Conservation (phyloP, 352 stramenopile genomes). For the Globisporangium ultimum region DNA sequence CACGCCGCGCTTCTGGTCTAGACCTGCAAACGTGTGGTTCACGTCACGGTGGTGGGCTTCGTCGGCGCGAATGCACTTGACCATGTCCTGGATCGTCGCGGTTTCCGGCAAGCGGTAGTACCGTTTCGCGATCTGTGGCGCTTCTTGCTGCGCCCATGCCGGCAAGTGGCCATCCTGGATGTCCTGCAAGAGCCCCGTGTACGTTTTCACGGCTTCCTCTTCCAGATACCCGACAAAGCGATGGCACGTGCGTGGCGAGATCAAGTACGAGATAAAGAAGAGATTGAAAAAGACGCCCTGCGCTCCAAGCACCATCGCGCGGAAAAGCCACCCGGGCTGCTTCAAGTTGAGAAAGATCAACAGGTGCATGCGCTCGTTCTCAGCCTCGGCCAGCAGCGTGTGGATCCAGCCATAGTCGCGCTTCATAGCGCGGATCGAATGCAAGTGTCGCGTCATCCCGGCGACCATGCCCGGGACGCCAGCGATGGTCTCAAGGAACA, state of each 20-base stretch:
- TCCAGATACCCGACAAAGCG: constrained; percentile 93
- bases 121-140: constrained; percentile 69
- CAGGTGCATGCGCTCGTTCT: constrained; percentile 94
- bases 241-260: constrained; percentile 87
- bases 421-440: constrained; percentile 70
- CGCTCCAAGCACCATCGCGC: constrained; percentile 63
- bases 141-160: constrained; percentile 51
- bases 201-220: constrained; percentile 90
- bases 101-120: constrained; percentile 74
- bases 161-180: constrained; percentile 84
- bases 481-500: constrained; percentile 79
- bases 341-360: constrained; percentile 90
- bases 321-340: constrained; percentile 69
- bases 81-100: constrained; percentile 59
- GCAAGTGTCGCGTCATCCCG: constrained; percentile 72
- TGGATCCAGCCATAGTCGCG: constrained; percentile 89
- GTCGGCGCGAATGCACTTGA: constrained; percentile 70
- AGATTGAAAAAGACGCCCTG: constrained; percentile 85
- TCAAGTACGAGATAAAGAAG: constrained; percentile 85
- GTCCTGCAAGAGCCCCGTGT: constrained; percentile 88
- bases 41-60: constrained; percentile 78
- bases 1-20: constrained; percentile 22
- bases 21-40: constrained; percentile 59
- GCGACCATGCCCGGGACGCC: constrained; percentile 73
- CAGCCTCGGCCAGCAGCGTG: constrained; percentile 87